These are phyloP conservation scores for Paecilomyces sp. DNA, from an alignment of 2,329 filamentous ascomycete genomes.

Conservation along the genomic window DNA sequence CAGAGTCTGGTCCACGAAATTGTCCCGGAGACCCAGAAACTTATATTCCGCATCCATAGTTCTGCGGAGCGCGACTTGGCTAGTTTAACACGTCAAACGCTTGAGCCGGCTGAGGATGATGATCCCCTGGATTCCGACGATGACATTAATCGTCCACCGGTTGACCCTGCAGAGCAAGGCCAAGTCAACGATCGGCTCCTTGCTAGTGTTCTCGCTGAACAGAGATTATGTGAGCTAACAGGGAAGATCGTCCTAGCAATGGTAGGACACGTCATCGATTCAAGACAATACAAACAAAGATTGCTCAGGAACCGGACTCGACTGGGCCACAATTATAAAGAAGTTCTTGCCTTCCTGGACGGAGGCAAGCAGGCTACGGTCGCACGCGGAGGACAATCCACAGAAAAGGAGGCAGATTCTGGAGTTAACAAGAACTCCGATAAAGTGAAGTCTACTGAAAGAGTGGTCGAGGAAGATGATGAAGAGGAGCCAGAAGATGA, in stretches of 20 bases:
- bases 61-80: slow-evolving; percentile 70
- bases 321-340: slow-evolving; percentile 78
- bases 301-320: slow-evolving; percentile 72
- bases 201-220: slow-evolving; percentile 68
- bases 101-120: slow-evolving; percentile 57
- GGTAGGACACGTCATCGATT: slow-evolving; percentile 66
- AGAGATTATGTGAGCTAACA: slow-evolving; percentile 76
- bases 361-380: slow-evolving; percentile 45
- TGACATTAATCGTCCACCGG: slow-evolving; percentile 42
- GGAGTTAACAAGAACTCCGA: slow-evolving; percentile 22
- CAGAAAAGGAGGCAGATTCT: slow-evolving; percentile 14
- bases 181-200: slow-evolving; percentile 49
- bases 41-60: slow-evolving; percentile 70
- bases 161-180: slow-evolving; percentile 47
- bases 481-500: slow-evolving; percentile 23
- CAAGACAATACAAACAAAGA: slow-evolving; percentile 60
- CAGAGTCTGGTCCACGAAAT: slow-evolving; percentile 63
- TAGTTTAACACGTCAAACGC: slow-evolving; percentile 49
- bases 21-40: slow-evolving; percentile 52
- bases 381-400: slow-evolving; percentile 19
- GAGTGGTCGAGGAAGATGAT: slow-evolving; percentile 36
- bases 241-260: slow-evolving; percentile 79
- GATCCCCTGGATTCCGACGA: slow-evolving; percentile 61
- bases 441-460: slow-evolving; percentile 31
- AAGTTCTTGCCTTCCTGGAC: slow-evolving; percentile 75